Conservation (phyloP, 129 eudicot species). For the Mikania micrantha region DNA sequence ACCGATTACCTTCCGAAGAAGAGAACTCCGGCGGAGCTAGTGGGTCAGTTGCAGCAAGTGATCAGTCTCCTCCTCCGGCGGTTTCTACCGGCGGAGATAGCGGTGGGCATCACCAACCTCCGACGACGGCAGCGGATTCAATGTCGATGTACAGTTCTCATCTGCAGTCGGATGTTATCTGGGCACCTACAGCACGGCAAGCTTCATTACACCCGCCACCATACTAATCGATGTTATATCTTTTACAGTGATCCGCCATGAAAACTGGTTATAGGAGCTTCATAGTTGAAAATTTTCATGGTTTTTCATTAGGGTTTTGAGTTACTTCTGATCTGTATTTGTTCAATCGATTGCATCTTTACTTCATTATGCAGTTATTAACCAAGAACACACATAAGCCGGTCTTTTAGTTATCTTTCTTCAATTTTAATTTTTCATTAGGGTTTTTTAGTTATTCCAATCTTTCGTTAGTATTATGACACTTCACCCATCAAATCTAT, state of each 20-base stretch:
- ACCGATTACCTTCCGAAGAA: conserved; percentile 39
- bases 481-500: background rate
- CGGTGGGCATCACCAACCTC: conserved; percentile 11
- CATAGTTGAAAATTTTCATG: background rate
- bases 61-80: conserved; percentile 22
- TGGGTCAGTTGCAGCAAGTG: conserved; percentile 11
- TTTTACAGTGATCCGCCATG: background rate
- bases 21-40: conserved; percentile 32
- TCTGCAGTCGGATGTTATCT: conserved; percentile 49
- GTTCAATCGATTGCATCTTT: background rate
- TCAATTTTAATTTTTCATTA: background rate
- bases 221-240: background rate
- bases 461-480: background rate
- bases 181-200: conserved; percentile 76
- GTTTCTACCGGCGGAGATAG: conserved; percentile 33
- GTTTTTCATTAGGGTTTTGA: conserved; percentile 4
- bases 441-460: background rate
- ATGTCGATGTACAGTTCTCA: conserved; percentile 46
- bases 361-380: background rate
- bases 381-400: background rate
- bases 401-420: too few relatives aligned
- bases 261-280: background rate
- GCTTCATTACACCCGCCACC: conserved; percentile 44
- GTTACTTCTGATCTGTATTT: conserved; percentile 16
- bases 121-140: conserved; percentile 21